Base-by-base conservation (phyloP, 345 rosid species). In the Gossypium sturtianum region DNA sequence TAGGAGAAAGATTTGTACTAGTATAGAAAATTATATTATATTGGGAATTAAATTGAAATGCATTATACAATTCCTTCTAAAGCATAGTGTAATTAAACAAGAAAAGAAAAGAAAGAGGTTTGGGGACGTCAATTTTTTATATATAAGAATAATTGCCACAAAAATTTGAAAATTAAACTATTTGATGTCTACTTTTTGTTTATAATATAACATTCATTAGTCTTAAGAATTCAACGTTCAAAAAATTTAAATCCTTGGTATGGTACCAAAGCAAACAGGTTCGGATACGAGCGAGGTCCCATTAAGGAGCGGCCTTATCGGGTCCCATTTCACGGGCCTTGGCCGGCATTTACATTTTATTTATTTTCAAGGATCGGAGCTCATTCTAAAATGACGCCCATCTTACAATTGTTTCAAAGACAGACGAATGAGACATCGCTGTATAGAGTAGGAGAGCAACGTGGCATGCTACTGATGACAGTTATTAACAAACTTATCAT, bases 301-400 rank as follows among this genome's bases (percentile, higher is more conserved):
- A 73, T 48, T 72, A 13, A 73, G 87, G 89, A 64, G 87, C 84
- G 82, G 57, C 60, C 54, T 78, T 63, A 9, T 8, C 0, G 79
- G 89, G 86, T 71, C 84, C 91, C 85, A 77, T 81, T n/a, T 67
- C 86, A 80, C 81, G 81, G 80, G 81, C 74, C 59, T 71, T 75
- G 72, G 83, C 80, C 62, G 67, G 53, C 75, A 17, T 66, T 71
- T 72, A 11, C 41, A 51, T 71, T 25, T 16, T 52, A 52, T 52
- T 12, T 49, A 57, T 53, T 60, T 51, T 9, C 43, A 19, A 11
- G 34, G 13, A 0, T 34, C 2, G 7, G 61, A 47, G 76, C 23
- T 64, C 1, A 6, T 13, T 68, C 43, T 59, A 49, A 9, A 0
- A 7, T 41, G 9, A 16, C 74, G 0, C 15, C 15, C 9, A 0